Percentiles rank a stretch among this genome's conserved stretches.
Evolutionary conservation across 495 filamentous ascomycete genomes (phyloP).

Genomic region (Halenospora varia): DNA sequence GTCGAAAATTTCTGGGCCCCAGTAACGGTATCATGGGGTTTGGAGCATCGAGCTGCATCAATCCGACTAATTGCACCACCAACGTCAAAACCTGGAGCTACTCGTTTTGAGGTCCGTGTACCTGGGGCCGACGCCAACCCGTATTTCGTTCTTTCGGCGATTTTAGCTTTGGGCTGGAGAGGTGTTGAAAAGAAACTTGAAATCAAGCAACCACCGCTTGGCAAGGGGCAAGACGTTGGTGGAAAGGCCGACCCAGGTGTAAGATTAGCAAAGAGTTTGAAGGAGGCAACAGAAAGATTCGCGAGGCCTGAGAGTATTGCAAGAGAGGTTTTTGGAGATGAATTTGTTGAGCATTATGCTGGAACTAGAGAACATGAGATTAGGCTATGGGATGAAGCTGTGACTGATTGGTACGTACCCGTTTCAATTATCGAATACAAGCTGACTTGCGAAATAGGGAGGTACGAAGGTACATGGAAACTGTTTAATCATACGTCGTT

Average conservation of each 20-base stretch:
- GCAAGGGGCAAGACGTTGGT: conserved; percentile 77
- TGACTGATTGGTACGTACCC: conserved; percentile 74
- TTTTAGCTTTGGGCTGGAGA: conserved; percentile 81
- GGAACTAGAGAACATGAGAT: conserved; percentile 92
- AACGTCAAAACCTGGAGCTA: conserved; percentile 74
- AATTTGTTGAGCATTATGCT: conserved; percentile 92
- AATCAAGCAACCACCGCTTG: conserved; percentile 76
- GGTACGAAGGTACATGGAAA: conserved; percentile 70
- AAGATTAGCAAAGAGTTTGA: conserved; percentile 74
- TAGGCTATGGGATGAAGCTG: conserved; percentile 87
- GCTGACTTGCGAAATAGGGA: conserved; percentile 44
- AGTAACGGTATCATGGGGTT: conserved; percentile 93
- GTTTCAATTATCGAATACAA: conserved; percentile 5
- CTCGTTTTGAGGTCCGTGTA: conserved; percentile 87
- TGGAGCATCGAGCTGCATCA: conserved; percentile 91
- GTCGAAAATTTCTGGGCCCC: conserved; percentile 99
- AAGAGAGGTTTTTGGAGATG: conserved; percentile 86
- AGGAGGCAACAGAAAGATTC: conserved; percentile 77
- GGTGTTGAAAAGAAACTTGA: conserved; percentile 87
- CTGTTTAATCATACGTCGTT: conserved; percentile 35
- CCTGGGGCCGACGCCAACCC: conserved; percentile 90
- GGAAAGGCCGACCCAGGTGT: conserved; percentile 60
- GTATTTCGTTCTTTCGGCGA: conserved; percentile 79
- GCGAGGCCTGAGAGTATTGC: conserved; percentile 73
- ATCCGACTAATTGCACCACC: conserved; percentile 88